phyloP scores from a whole-genome alignment of 306 rosid species.

The Casuarina equisetifolia region DNA sequence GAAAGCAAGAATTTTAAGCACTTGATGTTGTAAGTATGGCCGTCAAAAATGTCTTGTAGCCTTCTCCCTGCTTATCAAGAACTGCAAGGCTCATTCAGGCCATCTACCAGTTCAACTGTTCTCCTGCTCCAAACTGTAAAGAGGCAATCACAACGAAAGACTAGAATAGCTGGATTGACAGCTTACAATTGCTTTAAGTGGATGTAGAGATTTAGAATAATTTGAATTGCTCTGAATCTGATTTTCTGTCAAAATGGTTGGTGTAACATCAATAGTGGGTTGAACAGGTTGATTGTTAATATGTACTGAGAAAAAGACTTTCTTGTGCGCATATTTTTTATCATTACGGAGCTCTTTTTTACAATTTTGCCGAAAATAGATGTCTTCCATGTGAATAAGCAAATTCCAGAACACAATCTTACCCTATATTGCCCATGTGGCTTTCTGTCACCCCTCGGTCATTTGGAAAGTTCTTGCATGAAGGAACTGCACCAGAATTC shows the following conservation, averaged over 20 bases:
- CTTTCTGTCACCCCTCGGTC: slow-evolving; percentile 79
- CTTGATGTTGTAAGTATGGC: slow-evolving; percentile 78
- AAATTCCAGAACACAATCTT: slow-evolving; percentile 21
- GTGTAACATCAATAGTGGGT: no score
- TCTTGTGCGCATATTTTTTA: background rate
- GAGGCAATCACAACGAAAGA: background rate
- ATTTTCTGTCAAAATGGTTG: no score
- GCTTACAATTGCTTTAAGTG: no score
- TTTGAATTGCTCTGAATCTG: no score
- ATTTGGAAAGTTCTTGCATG: slow-evolving; percentile 43
- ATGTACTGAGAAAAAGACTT: background rate
- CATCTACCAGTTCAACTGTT: slow-evolving; percentile 84
- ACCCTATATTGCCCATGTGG: slow-evolving; percentile 92
- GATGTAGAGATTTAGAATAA: no score
- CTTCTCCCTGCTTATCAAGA: slow-evolving; percentile 92
- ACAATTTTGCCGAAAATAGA: background rate
- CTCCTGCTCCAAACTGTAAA: slow-evolving; percentile 89
- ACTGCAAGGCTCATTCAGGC: slow-evolving; percentile 69
- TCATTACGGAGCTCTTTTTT: background rate
- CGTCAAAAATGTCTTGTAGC: slow-evolving; percentile 65
- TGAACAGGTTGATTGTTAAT: no score
- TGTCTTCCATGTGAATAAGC: background rate
- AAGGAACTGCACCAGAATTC: no score
- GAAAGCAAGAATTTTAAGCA: slow-evolving; percentile 15
- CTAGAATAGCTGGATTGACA: background rate